A percentile compares a stretch with the other conserved stretches of the same genome.
phyloP scores from a whole-genome alignment of 2,329 filamentous ascomycete genomes.

The Clonostachys byssicola region DNA sequence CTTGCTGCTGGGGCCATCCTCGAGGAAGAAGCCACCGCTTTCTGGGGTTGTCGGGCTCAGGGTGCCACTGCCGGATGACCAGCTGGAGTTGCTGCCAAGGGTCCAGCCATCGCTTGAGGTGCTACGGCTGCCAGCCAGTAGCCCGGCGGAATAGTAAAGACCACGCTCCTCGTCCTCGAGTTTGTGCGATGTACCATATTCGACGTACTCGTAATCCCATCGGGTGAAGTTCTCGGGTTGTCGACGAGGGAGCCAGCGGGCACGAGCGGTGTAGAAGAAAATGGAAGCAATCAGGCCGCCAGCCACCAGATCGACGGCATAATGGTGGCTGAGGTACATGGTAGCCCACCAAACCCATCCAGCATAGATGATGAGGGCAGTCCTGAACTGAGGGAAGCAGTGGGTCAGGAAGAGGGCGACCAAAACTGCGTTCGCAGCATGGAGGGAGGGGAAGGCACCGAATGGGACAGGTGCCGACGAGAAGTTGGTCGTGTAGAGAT shows the following conservation, averaged over 20 bases:
- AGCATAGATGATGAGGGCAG: slow-evolving; percentile 77
- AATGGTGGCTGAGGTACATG: slow-evolving; percentile 97
- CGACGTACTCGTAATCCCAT: slow-evolving; percentile 95
- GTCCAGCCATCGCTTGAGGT: slow-evolving; percentile 85
- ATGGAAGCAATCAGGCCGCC: slow-evolving; percentile 76
- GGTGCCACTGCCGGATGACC: slow-evolving; percentile 41
- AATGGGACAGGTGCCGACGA: slow-evolving; percentile 88
- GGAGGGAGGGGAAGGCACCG: slow-evolving; percentile 89
- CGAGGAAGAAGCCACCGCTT: slow-evolving; percentile 25
- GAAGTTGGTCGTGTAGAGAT: slow-evolving; percentile 91
- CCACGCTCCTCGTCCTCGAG: slow-evolving; percentile 40
- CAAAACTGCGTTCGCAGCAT: slow-evolving; percentile 83
- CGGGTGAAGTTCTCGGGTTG: slow-evolving; percentile 83
- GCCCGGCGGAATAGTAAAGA: slow-evolving; percentile 39
- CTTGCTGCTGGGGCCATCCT: slow-evolving; percentile 26
- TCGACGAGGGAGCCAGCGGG: slow-evolving; percentile 75
- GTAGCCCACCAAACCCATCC: slow-evolving; percentile 98
- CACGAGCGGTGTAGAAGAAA: slow-evolving; percentile 78
- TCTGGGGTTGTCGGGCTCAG: slow-evolving; percentile 45
- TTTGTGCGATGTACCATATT: slow-evolving; percentile 63
- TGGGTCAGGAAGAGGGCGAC: slow-evolving; percentile 92
- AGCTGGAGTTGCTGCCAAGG: slow-evolving; percentile 67
- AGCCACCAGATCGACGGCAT: slow-evolving; percentile 87
- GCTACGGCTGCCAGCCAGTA: slow-evolving; percentile 34
- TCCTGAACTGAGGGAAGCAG: slow-evolving; percentile 79